Base-by-base conservation (phyloP, 495 filamentous ascomycete genomes). In the Neurospora sp. region DNA sequence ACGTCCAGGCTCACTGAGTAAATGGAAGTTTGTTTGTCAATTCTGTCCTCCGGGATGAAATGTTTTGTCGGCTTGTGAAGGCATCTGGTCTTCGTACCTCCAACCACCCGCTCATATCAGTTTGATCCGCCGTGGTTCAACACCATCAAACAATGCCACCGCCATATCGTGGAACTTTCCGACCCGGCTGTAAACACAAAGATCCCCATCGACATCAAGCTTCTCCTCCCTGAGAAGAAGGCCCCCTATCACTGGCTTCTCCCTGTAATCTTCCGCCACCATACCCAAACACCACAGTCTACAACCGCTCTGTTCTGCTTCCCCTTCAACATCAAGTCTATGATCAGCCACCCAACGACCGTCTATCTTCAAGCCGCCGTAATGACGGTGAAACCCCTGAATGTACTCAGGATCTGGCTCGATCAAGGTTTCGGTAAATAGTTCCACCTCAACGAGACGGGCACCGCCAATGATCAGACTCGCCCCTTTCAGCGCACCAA, bases 371-470 rank as follows among this genome's bases (percentile, higher is more conserved):
- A 53, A 14, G 9, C 45, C 45, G 45, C 20, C 20, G 20, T 6
- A 53, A 2, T 27, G 1, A 22, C 8, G 9, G 22, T 48, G n/a
- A 1, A 22, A 12, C 20, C n/a, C n/a, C 1, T 0, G 0, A 9
- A 22, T 22, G 4, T 22, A 5, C 45, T 53, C 45, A 0, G 45
- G 45, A 3, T 53, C 45, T 53, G 20, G 20, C 20, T 27, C 45
- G 1, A 5, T 2, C 9, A 53, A 0, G 20, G 45, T 53, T 27
- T 53, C 45, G 45, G 45, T 53, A 14, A 53, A 27, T 9, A 53
- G 7, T 27, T 53, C 20, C 45, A 53, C 45, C 45, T 22, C 10
- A 0, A 27, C 45, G 20, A 53, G 45, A 53, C 45, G 45, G n/a
- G 20, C 45, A 5, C 45, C 45, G 45, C 45, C 3, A 14, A 53